Conservation (phyloP, 1,284 basidiomycete genomes). For the Peniophora sp. region DNA sequence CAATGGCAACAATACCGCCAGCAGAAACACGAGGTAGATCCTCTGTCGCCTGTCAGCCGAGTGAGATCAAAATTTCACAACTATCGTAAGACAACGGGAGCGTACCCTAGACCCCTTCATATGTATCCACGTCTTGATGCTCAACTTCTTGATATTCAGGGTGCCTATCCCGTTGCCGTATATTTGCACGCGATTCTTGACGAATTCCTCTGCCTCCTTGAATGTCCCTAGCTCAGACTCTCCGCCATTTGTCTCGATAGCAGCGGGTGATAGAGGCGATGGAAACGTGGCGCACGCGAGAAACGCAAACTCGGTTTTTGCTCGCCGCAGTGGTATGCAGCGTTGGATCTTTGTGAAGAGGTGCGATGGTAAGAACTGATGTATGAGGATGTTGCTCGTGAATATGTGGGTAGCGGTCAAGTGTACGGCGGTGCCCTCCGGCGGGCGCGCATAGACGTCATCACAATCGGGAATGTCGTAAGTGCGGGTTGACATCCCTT, state of each 20-base stretch:
- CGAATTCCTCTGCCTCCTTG: neutral
- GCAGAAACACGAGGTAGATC: constrained; percentile 11
- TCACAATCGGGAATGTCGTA: constrained; percentile 16
- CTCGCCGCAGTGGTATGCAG: constrained; percentile 21
- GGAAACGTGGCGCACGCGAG: neutral
- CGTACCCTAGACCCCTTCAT: constrained; percentile 8
- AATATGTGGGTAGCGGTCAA: constrained; percentile 27
- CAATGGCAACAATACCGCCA: constrained; percentile 11
- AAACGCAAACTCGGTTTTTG: constrained; percentile 4
- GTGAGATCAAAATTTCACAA: neutral
- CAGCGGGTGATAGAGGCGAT: no score
- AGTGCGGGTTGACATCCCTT: constrained; percentile 28
- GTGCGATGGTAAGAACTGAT: constrained; percentile 26
- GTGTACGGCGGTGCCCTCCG: neutral
- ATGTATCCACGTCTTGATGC: constrained; percentile 6
- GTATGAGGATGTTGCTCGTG: constrained; percentile 25
- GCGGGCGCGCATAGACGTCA: neutral
- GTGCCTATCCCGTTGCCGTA: neutral
- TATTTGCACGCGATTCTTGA: neutral
- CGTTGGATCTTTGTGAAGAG: constrained; percentile 30
- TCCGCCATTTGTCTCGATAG: neutral
- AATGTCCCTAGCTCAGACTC: neutral
- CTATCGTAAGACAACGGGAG: neutral
- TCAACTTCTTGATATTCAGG: neutral
- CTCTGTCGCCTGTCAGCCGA: constrained; percentile 10